Evolutionary conservation across 805 yeast genomes (phyloP).

Genomic region (Jamesozyma gamospora): DNA sequence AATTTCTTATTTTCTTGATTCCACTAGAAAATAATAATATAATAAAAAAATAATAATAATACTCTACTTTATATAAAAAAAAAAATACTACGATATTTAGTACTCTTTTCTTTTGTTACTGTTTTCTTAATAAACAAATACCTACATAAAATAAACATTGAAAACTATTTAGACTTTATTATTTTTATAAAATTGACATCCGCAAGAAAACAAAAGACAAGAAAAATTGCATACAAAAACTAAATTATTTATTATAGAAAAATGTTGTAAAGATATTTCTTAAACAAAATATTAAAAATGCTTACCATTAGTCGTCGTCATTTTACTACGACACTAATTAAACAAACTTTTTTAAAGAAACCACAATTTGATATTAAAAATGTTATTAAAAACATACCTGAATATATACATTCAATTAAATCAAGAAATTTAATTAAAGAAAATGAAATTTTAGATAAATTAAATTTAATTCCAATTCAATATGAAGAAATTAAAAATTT

Average conservation of each 20-base stretch:
- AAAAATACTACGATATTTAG: no score
- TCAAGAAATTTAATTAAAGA: slow-evolving; percentile 22
- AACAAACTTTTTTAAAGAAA: slow-evolving; percentile 9
- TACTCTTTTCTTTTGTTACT: no score
- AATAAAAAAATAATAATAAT: no score
- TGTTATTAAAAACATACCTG: slow-evolving; percentile 11
- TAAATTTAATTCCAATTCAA: slow-evolving; percentile 23
- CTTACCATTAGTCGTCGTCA: background rate
- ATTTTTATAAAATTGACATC: no score
- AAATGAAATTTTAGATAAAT: slow-evolving; percentile 15
- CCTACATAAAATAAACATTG: no score
- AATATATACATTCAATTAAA: slow-evolving; percentile 18
- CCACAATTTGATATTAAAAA: slow-evolving; percentile 24
- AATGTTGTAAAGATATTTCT: no score
- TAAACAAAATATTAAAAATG: background rate
- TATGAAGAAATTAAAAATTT: slow-evolving; percentile 17
- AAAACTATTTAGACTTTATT: no score
- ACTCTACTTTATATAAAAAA: no score
- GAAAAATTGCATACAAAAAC: no score
- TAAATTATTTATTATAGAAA: no score
- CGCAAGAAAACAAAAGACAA: no score
- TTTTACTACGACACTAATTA: background rate
- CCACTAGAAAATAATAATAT: background rate
- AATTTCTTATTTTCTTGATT: slow-evolving; percentile 2
- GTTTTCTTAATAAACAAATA: no score